Percentiles rank a stretch among this genome's conserved stretches.
Evolutionary conservation across 1,139 yeast species (phyloP).

Genomic region (Kurtzmaniella quercitrusa): DNA sequence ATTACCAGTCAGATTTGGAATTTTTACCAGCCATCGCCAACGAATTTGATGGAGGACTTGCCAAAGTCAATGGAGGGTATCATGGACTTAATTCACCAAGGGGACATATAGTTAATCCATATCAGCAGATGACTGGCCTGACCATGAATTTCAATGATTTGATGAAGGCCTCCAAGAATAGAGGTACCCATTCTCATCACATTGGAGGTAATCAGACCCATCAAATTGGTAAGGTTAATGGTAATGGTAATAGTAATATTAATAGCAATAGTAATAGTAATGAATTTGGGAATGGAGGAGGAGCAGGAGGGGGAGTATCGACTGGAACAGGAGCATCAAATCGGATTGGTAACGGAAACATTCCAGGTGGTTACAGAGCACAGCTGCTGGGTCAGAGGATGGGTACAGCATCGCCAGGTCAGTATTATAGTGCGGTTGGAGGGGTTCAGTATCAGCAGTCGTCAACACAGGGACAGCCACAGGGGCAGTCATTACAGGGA

Average conservation of each 20-base stretch:
- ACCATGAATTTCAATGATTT: neutral
- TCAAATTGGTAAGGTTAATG: too few relatives aligned
- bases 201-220: too few relatives aligned
- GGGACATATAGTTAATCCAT: neutral
- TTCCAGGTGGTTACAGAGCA: neutral
- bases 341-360: neutral
- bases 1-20: conserved; percentile 65
- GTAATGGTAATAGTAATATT: too few relatives aligned
- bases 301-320: too few relatives aligned
- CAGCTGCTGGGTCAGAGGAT: neutral
- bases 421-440: neutral
- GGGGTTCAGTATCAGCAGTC: neutral
- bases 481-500: neutral
- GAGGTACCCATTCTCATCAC: too few relatives aligned
- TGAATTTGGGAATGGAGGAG: neutral
- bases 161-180: neutral
- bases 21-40: conserved; percentile 52
- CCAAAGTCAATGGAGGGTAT: neutral
- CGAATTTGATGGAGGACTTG: conserved; percentile 8
- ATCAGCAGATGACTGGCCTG: neutral
- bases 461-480: neutral
- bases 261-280: neutral
- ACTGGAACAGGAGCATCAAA: too few relatives aligned
- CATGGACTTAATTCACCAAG: neutral
- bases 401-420: neutral